These are phyloP conservation scores for Neofusicoccum sp. DNA, from an alignment of 2,329 filamentous ascomycete genomes.

Conservation along the genomic window DNA sequence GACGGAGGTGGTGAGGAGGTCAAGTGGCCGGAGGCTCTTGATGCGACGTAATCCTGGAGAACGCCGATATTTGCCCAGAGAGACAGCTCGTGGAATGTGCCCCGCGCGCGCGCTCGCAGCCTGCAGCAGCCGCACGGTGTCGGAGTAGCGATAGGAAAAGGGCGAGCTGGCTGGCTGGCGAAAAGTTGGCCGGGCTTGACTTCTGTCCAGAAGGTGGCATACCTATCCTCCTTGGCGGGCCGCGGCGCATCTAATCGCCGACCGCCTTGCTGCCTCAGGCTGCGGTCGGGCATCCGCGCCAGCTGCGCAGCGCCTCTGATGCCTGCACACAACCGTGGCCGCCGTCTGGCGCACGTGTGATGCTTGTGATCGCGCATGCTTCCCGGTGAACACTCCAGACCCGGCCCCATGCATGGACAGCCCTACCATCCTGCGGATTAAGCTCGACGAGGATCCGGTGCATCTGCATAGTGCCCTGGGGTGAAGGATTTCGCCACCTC, in stretches of 20 bases:
- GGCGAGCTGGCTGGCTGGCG: neutral
- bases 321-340: neutral
- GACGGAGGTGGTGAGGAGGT: constrained; percentile 9
- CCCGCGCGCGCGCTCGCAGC: neutral
- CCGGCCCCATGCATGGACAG: neutral
- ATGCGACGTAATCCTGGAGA: constrained; percentile 19
- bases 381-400: no score
- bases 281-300: neutral
- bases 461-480: neutral
- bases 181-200: neutral
- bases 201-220: constrained; percentile 8
- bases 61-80: constrained; percentile 7
- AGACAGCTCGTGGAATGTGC: neutral
- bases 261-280: constrained; percentile 9
- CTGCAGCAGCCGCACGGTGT: neutral
- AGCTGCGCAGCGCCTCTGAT: neutral
- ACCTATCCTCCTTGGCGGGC: constrained; percentile 12
- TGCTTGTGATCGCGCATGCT: neutral
- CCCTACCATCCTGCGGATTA: neutral
- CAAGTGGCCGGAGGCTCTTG: constrained; percentile 17
- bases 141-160: neutral
- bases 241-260: constrained; percentile 2
- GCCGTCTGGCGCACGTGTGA: neutral
- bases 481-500: neutral
- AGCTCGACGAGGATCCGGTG: neutral